Base-by-base conservation (phyloP, 805 yeast species). In the Lipomyces yamanashiensis region DNA sequence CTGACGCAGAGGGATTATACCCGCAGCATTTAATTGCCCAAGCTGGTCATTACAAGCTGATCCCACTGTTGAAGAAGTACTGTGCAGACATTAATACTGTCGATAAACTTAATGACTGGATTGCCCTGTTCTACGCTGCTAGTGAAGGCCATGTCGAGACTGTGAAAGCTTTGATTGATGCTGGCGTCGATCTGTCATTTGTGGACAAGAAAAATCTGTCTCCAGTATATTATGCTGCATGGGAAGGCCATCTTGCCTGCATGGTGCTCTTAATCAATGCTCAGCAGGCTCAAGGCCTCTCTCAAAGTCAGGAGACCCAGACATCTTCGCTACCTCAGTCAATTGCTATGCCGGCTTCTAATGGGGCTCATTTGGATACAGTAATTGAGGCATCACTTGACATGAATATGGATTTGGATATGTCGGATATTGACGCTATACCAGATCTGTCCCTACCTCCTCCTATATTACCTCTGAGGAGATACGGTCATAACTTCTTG, bases 371-470 rank as follows among this genome's bases (percentile, higher is more conserved):
- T 15, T 39, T 21, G 3, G 47, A 36, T 12, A 12, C 49, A 1
- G 19, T 33, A 7, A 12, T 17, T 19, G 59, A 56, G 9, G 23
- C 54, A 2, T 19, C 49, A 6, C 4, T 55, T 10, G 59, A 55
- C 1, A 48, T 49, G 53, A 53, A 52, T 23, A 37, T 59, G 43
- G 67, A 59, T n/a, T 53, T 61, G 43, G 67, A 59, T 23, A 61
- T 61, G 44, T 52, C 61, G 3, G 83, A 81, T 58, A 78, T 84
- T 7, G 96, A 91, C 68, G 82, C 86, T 17, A 93, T 95, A 59
- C 98, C 99, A 0, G 97, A 91, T 71, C 82, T 95, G 54, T 85
- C 92, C 23, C 80, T 95, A 62, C 99, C 99, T 0, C 99, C 99
- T 0, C 99, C 99, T 2, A 90, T 95, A 59, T 85, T 95, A 56